Evolutionary conservation across 805 yeast species (phyloP).

Genomic region (Candida endomychidarum): DNA sequence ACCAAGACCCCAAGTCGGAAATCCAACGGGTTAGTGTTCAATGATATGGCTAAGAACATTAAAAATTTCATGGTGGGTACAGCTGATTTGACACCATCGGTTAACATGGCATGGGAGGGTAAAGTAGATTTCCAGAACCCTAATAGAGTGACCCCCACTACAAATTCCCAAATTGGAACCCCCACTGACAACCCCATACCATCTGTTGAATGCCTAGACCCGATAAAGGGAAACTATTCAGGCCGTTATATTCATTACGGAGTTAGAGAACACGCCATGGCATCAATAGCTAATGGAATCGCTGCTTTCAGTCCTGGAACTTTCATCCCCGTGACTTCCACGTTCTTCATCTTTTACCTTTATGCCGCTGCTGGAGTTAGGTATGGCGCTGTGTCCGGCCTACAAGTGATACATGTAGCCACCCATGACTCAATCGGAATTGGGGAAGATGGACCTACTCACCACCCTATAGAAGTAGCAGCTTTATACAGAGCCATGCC

Average conservation of each 20-base stretch:
- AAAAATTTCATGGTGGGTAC: conserved; percentile 32
- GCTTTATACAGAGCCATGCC: conserved; percentile 54
- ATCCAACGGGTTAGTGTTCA: conserved; percentile 27
- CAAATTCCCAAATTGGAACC: no score
- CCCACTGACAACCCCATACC: no score
- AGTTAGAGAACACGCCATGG: conserved; percentile 36
- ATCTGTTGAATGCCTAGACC: no score
- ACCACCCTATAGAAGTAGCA: conserved; percentile 54
- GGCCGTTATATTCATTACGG: conserved; percentile 35
- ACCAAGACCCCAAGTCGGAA: conserved; percentile 27
- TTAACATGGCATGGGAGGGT: conserved; percentile 28
- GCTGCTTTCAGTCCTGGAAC: conserved; percentile 34
- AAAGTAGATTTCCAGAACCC: conserved; percentile 32
- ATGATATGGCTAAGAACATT: conserved; percentile 23
- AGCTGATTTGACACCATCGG: conserved; percentile 36
- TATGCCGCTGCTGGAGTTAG: conserved; percentile 56
- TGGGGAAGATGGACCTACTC: conserved; percentile 61
- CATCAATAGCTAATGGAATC: conserved; percentile 30
- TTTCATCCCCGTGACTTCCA: conserved; percentile 38
- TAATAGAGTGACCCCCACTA: conserved; percentile 12
- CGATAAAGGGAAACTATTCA: conserved; percentile 27
- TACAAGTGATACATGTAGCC: conserved; percentile 50
- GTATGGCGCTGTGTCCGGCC: conserved; percentile 47
- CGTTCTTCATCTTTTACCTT: conserved; percentile 35
- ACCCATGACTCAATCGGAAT: conserved; percentile 59